A percentile compares a stretch with the other conserved stretches of the same genome.
These are phyloP conservation scores for Amanita pallidorosea DNA, from an alignment of 768 basidiomycete species.

Conservation along the genomic window DNA sequence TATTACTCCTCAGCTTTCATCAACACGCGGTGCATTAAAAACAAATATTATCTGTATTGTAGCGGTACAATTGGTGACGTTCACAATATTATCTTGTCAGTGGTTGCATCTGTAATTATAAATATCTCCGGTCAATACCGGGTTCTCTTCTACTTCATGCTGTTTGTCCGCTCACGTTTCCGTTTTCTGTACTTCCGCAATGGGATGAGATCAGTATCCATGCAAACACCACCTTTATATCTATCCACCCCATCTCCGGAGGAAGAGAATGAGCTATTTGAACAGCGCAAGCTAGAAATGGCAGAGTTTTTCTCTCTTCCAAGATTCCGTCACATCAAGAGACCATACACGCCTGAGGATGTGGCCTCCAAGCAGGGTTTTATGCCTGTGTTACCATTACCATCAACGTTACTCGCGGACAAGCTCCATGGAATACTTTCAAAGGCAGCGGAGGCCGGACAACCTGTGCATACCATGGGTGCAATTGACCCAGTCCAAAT, in stretches of 20 bases:
- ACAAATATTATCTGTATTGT: conserved; percentile 10
- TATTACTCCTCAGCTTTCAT: conserved; percentile 66
- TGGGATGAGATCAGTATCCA: conserved; percentile 25
- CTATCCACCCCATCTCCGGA: conserved; percentile 46
- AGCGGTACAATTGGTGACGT: neutral
- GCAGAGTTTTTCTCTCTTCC: conserved; percentile 65
- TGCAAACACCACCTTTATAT: conserved; percentile 29
- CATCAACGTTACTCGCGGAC: conserved; percentile 70
- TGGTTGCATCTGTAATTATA: neutral
- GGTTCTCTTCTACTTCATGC: neutral
- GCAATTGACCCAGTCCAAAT: conserved; percentile 91
- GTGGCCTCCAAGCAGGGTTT: conserved; percentile 89
- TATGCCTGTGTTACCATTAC: conserved; percentile 66
- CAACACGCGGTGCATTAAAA: conserved; percentile 48
- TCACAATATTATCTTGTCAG: neutral
- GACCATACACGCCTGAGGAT: conserved; percentile 70
- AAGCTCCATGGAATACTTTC: conserved; percentile 69
- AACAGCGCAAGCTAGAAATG: conserved; percentile 52
- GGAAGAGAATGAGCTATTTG: conserved; percentile 49
- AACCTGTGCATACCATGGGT: conserved; percentile 84
- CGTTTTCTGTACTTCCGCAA: conserved; percentile 4
- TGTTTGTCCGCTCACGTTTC: neutral
- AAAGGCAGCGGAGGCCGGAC: conserved; percentile 47
- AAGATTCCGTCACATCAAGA: conserved; percentile 60
- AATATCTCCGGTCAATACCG: neutral